These are phyloP conservation scores for Atkinsonella texensis DNA, from an alignment of 2,329 filamentous ascomycete genomes.

Conservation along the genomic window DNA sequence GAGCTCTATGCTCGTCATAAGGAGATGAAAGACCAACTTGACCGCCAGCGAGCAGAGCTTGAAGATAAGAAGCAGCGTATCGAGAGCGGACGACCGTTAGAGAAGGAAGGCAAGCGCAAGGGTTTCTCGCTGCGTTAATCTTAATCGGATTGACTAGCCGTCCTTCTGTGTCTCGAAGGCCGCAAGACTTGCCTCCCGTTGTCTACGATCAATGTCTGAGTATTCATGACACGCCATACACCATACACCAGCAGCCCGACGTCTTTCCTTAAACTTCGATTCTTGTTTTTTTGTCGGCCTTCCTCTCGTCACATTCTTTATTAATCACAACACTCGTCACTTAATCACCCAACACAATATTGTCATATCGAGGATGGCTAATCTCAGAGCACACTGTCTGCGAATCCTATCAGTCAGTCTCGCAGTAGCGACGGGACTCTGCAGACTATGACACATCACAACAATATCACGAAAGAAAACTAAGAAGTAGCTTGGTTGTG, in stretches of 20 bases:
- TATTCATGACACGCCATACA: conserved; percentile 46
- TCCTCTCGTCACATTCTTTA: conserved; percentile 18
- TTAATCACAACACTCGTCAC: conserved; percentile 26
- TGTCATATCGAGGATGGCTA: conserved; percentile 18
- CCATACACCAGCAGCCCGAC: conserved; percentile 46
- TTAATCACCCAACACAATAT: conserved; percentile 24
- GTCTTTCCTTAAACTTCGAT: conserved; percentile 39
- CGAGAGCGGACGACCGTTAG: conserved; percentile 89
- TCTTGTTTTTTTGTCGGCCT: conserved; percentile 26
- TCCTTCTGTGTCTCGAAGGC: conserved; percentile 2
- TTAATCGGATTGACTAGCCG: conserved; percentile 36
- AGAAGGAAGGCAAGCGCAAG: conserved; percentile 98
- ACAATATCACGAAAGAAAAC: conserved; percentile 7
- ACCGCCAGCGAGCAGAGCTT: conserved; percentile 85
- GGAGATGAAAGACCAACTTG: conserved; percentile 99
- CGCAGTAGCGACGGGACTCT: conserved; percentile 10
- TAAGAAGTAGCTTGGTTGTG: conserved; percentile 5
- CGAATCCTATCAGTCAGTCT: conserved; percentile 23
- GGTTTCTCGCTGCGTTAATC: conserved; percentile 93
- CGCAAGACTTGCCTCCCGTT: conserved; percentile 2
- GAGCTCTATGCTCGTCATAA: conserved; percentile 95
- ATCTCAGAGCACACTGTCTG: conserved; percentile 20
- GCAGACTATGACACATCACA: conserved; percentile 18
- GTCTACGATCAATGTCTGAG: conserved; percentile 43
- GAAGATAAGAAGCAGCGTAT: conserved; percentile 97